Conservation (phyloP, 495 filamentous ascomycete species). For the Annulohypoxylon moriforme region DNA sequence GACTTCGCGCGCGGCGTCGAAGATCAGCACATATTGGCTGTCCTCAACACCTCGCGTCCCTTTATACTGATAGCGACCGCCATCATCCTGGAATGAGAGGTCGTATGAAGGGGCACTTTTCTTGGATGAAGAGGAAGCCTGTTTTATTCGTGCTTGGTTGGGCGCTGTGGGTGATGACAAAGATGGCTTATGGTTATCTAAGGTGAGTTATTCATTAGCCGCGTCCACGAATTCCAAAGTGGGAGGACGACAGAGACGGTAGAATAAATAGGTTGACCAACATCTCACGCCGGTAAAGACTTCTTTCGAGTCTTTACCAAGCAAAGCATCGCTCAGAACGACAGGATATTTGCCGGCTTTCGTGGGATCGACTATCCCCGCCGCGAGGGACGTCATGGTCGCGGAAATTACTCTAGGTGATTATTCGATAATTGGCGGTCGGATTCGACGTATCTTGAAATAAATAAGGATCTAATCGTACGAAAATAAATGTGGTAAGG, state of each 20-base stretch:
- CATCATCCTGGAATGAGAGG: constrained; percentile 59
- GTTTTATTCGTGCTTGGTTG: constrained; percentile 58
- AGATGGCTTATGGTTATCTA: constrained; percentile 66
- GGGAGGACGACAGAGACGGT: not conserved
- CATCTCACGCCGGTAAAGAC: constrained; percentile 64
- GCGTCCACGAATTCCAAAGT: not conserved
- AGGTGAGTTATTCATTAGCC: constrained; percentile 24
- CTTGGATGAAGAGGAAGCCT: constrained; percentile 44
- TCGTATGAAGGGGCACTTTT: constrained; percentile 58
- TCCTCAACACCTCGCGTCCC: constrained; percentile 61
- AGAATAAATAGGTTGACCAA: constrained; percentile 44
- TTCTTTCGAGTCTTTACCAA: constrained; percentile 64
- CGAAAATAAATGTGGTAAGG: not conserved
- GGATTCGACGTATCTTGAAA: not conserved
- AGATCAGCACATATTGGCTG: constrained; percentile 65
- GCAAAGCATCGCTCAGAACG: constrained; percentile 64
- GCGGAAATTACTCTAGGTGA: constrained; percentile 5
- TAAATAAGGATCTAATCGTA: not conserved
- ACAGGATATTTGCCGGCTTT: constrained; percentile 65
- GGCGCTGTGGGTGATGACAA: constrained; percentile 58
- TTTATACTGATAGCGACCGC: constrained; percentile 61
- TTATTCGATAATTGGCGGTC: not conserved
- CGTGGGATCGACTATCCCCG: constrained; percentile 59
- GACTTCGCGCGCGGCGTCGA: constrained; percentile 63
- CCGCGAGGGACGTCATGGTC: constrained; percentile 44